Percentiles rank a stretch among this genome's conserved stretches.
Evolutionary conservation across 257 asterid genomes (phyloP).

Genomic region (Cruciata laevipes): DNA sequence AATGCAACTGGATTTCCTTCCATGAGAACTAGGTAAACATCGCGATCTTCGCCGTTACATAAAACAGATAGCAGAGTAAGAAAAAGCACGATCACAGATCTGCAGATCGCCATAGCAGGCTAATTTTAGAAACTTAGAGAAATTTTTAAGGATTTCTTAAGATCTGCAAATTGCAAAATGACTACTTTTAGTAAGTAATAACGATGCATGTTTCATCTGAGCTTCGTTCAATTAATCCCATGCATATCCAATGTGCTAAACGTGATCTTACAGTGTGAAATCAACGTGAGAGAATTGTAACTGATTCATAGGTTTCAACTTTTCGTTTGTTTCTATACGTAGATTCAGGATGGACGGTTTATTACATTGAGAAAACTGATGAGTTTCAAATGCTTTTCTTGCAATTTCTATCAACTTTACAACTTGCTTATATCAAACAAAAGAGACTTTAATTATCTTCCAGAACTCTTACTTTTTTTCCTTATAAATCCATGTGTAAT

Average conservation of each 20-base stretch:
- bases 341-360: neutral
- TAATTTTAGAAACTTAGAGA: neutral
- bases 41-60: slow-evolving; percentile 40
- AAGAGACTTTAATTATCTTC: neutral
- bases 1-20: slow-evolving; percentile 80
- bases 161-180: too few species aligned
- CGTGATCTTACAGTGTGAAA: slow-evolving; percentile 24
- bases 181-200: too few species aligned
- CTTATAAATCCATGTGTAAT: neutral
- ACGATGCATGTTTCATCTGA: neutral
- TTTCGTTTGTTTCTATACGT: neutral
- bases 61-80: slow-evolving; percentile 17
- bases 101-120: slow-evolving; percentile 15
- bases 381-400: neutral
- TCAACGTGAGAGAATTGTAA: slow-evolving; percentile 8
- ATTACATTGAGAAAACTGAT: neutral
- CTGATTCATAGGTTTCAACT: slow-evolving; percentile 13
- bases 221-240: slow-evolving; percentile 7
- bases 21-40: slow-evolving; percentile 49
- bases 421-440: neutral
- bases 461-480: neutral
- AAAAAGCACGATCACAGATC: slow-evolving; percentile 12
- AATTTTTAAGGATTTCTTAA: neutral
- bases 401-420: neutral
- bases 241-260: slow-evolving; percentile 16